Evolutionary conservation across 257 asterid genomes (phyloP).

Genomic region (Thymus quinquecostatus): DNA sequence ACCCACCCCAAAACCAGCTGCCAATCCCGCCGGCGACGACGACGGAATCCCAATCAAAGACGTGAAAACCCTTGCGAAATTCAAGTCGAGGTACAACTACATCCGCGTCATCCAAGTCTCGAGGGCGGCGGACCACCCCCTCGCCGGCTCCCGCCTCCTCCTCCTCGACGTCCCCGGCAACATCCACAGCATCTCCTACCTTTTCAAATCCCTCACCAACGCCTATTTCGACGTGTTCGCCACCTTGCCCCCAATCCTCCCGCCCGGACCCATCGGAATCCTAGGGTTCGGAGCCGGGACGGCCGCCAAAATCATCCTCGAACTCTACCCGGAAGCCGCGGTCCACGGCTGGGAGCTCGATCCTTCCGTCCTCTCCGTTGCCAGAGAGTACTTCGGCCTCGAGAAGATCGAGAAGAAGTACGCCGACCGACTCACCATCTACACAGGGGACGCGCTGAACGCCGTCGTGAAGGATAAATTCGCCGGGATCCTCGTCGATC

Average conservation of each 20-base stretch:
- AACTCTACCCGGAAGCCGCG: conserved; percentile 50
- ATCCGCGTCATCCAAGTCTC: conserved; percentile 85
- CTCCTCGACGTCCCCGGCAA: conserved; percentile 91
- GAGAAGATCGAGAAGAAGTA: conserved; percentile 59
- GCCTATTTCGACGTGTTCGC: conserved; percentile 88
- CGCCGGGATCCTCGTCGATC: conserved; percentile 70
- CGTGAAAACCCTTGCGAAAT: conserved; percentile 77
- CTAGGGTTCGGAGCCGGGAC: conserved; percentile 98
- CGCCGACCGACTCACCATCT: conserved; percentile 52
- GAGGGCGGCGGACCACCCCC: conserved; percentile 79
- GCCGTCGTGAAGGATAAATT: conserved; percentile 55
- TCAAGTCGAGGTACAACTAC: conserved; percentile 80
- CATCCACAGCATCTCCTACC: conserved; percentile 86
- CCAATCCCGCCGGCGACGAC: conserved; percentile 37
- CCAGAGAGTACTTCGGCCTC: conserved; percentile 73
- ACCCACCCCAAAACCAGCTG: conserved; percentile 35
- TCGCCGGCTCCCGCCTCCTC: conserved; percentile 85
- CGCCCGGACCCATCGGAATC: conserved; percentile 80
- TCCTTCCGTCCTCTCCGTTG: conserved; percentile 74
- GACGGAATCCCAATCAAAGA: conserved; percentile 75
- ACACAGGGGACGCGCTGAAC: conserved; percentile 67
- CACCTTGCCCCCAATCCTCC: conserved; percentile 73
- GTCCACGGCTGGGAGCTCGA: conserved; percentile 91
- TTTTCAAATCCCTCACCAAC: conserved; percentile 67
- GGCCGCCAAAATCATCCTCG: conserved; percentile 64